Base-by-base conservation (phyloP, 192 early-diverging fungal genomes). In the Coemansia sp. region DNA sequence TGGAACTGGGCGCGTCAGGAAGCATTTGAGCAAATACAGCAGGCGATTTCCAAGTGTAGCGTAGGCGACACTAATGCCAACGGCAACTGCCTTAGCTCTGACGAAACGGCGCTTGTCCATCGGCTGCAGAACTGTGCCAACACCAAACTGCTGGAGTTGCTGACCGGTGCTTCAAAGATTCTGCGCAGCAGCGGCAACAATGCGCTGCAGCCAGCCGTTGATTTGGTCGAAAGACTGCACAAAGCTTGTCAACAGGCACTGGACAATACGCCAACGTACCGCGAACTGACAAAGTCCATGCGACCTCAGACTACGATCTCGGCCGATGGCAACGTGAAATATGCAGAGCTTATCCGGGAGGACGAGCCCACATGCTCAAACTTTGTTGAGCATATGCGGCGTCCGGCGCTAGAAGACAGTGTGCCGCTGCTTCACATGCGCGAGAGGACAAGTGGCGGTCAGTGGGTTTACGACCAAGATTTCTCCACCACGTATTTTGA, bases 1-100 rank as follows among this genome's bases (percentile, higher is more conserved):
- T 98, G 95, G 95, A 95, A 95, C 83, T 98, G 95, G 93, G 82
- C 92, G 48, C 72, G 55, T 54, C 77, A 72, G 48, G 71, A 52
- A 25, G 68, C 52, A 48, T 83, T 54, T 63, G 64, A 50, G 40
- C 46, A 51, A 54, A 92, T 91, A 69, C 95, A 93, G 64, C 91
- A 91, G 67, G 86, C 91, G 42, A 83, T 95, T 56, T 88, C 87
- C 69, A 88, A 85, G 54, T 31, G 16, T 30, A 30, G 6, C 6
- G 11, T 27, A 6, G 81, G 85, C 42, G 83, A 85, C 69, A 87
- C 87, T 58, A 84, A 86, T 47, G 84, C 81, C 62, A 74, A 90
- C 19, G 85, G 90, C 67, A 80, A 25, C 0, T 32, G 30, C 14
- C 3, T 18, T 24, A 12, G 70, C 95, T 8, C 90, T 91, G 9